A percentile compares a stretch with the other conserved stretches of the same genome.
These are phyloP conservation scores for Silene noctiflora DNA, from an alignment of 179 eudicot species.

Conservation along the genomic window DNA sequence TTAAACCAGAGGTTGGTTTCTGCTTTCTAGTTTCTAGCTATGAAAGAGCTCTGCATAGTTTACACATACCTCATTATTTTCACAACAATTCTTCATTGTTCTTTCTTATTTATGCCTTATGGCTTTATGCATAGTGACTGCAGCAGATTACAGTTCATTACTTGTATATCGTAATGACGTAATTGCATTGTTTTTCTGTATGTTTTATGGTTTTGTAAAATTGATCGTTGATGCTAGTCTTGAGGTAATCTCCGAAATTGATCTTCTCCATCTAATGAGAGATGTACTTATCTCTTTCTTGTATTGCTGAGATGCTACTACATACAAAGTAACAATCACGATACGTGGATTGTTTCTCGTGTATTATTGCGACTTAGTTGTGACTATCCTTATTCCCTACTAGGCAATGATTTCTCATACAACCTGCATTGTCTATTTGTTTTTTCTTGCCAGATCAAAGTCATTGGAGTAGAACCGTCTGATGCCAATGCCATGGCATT, in stretches of 20 bases:
- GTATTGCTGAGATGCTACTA: background rate
- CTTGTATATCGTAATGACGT: background rate
- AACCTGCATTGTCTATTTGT: background rate
- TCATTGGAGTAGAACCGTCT: constrained; percentile 90
- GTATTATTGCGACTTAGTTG: background rate
- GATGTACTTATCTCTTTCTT: background rate
- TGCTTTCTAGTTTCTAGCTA: background rate
- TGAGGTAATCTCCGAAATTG: background rate
- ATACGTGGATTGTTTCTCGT: no score
- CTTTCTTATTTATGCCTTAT: background rate
- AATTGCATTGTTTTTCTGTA: background rate
- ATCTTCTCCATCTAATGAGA: background rate
- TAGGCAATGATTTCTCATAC: background rate
- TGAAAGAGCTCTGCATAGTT: constrained; percentile 6
- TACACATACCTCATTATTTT: background rate
- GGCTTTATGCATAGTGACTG: background rate
- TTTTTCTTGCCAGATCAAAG: constrained; percentile 48
- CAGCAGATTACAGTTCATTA: background rate
- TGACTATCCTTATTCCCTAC: background rate
- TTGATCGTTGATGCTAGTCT: background rate
- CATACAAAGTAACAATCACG: no score
- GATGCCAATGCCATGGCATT: constrained; percentile 99
- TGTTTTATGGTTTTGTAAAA: background rate
- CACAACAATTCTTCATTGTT: background rate
- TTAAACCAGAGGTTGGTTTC: constrained; percentile 70